A percentile compares a stretch with the other conserved stretches of the same genome.
phyloP scores from a whole-genome alignment of 23 red algal species.

The Chondrus crispus region DNA sequence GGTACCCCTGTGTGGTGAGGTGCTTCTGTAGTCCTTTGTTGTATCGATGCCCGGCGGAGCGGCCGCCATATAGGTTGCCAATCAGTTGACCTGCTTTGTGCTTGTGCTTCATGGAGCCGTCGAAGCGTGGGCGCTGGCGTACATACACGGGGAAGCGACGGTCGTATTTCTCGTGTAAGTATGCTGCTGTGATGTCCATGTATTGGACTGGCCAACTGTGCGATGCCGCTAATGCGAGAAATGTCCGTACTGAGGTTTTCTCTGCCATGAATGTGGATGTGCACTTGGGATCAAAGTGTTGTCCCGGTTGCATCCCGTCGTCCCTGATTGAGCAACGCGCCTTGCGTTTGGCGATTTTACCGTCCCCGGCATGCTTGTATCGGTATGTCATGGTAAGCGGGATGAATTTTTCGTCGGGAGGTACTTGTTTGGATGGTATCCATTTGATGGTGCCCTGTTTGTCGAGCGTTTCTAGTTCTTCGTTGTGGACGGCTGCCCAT shows the following conservation, averaged over 20 bases:
- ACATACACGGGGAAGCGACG: background rate
- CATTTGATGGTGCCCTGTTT: background rate
- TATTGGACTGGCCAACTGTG: background rate
- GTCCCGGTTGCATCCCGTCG: slow-evolving; percentile 6
- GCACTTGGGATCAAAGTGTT: background rate
- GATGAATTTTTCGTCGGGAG: background rate
- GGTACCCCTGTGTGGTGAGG: background rate
- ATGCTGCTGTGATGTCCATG: background rate
- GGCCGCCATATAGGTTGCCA: background rate
- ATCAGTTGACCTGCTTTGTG: background rate
- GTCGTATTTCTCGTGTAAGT: background rate
- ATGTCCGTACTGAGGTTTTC: background rate
- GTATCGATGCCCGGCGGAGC: background rate
- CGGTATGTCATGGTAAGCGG: background rate
- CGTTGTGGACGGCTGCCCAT: background rate
- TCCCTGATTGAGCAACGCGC: background rate
- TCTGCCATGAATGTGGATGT: background rate
- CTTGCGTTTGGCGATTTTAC: background rate
- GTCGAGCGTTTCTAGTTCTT: background rate
- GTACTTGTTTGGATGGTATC: background rate
- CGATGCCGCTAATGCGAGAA: background rate
- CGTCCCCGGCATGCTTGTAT: background rate
- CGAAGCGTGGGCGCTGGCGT: background rate
- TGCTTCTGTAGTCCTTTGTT: background rate
- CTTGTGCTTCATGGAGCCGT: background rate